Evolutionary conservation across 768 basidiomycete species (phyloP).

Genomic region (Pleurotus pulmonarius): DNA sequence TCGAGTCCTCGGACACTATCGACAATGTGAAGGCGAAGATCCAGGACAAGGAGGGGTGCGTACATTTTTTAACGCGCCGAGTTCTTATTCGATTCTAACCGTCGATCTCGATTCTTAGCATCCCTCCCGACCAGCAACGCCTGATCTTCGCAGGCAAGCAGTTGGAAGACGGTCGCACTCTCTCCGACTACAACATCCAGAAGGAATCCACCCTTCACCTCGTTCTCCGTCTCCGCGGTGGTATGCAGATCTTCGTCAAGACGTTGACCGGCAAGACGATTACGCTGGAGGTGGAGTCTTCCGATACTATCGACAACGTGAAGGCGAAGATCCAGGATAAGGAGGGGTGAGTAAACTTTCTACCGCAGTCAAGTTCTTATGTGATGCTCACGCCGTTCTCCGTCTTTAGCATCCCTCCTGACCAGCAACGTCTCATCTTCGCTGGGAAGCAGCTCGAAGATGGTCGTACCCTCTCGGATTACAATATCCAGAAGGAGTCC

Average conservation of each 20-base stretch:
- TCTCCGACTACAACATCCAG: slow-evolving; percentile 70
- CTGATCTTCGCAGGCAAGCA: slow-evolving; percentile 78
- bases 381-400: no score
- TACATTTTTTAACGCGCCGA: no score
- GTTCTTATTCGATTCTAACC: no score
- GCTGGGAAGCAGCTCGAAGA: slow-evolving; percentile 89
- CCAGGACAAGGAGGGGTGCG: slow-evolving; percentile 62
- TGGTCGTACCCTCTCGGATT: slow-evolving; percentile 74
- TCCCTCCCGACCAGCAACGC: slow-evolving; percentile 69
- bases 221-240: neutral
- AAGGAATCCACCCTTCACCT: slow-evolving; percentile 69
- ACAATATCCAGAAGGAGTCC: slow-evolving; percentile 80
- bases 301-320: slow-evolving; percentile 72
- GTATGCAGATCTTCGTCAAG: slow-evolving; percentile 62
- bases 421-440: slow-evolving; percentile 64
- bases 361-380: no score
- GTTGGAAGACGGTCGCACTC: slow-evolving; percentile 70
- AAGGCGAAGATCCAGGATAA: slow-evolving; percentile 77
- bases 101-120: slow-evolving; percentile 18
- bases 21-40: slow-evolving; percentile 87
- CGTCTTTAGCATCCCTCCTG: slow-evolving; percentile 21
- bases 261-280: slow-evolving; percentile 70
- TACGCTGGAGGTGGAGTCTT: slow-evolving; percentile 70
- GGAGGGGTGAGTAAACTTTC: slow-evolving; percentile 44
- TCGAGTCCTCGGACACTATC: slow-evolving; percentile 90